Percentiles rank a stretch among this genome's conserved stretches.
phyloP scores from a whole-genome alignment of 208 protist genomes.

The Acanthamoeba sp. region DNA sequence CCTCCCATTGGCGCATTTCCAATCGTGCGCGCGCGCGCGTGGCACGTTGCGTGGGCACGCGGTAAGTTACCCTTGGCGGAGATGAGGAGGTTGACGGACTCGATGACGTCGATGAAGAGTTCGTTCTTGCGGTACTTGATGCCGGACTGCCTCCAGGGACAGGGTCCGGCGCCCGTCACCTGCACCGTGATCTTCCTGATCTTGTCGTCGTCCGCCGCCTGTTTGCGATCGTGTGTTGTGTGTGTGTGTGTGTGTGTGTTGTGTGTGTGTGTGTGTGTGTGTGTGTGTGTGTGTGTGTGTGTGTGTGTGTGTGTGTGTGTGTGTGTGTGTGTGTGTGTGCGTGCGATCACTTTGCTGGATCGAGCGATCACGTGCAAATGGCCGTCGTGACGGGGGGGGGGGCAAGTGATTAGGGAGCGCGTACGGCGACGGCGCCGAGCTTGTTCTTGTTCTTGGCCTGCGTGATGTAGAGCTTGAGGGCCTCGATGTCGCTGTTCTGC shows the following conservation, averaged over 20 bases:
- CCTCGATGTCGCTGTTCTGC: slow-evolving; percentile 93
- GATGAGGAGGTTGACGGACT: slow-evolving; percentile 97
- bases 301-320: not conserved
- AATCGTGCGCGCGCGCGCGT: too few relatives aligned
- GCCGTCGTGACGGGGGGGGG: too few relatives aligned
- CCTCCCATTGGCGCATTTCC: not conserved
- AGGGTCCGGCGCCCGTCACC: slow-evolving; percentile 94
- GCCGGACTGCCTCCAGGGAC: slow-evolving; percentile 94
- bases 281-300: not conserved
- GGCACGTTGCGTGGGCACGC: too few relatives aligned
- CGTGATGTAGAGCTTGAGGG: slow-evolving; percentile 95
- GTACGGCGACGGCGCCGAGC: not conserved
- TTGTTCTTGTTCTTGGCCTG: slow-evolving; percentile 86
- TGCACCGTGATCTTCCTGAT: slow-evolving; percentile 89
- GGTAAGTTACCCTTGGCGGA: slow-evolving; percentile 88
- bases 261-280: too few relatives aligned
- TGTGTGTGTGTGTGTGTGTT: not conserved
- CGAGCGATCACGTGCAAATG: too few relatives aligned
- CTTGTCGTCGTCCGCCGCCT: slow-evolving; percentile 80
- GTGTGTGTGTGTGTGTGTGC: too few relatives aligned
- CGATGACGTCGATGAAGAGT: slow-evolving; percentile 98
- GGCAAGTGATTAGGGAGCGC: not conserved
- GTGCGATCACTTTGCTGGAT: not conserved
- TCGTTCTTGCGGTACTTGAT: slow-evolving; percentile 97
- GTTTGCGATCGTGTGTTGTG: not conserved